A percentile compares a stretch with the other conserved stretches of the same genome.
These are phyloP conservation scores for Skeletonema tropicum DNA, from an alignment of 108 stramenopile genomes.

Conservation along the genomic window DNA sequence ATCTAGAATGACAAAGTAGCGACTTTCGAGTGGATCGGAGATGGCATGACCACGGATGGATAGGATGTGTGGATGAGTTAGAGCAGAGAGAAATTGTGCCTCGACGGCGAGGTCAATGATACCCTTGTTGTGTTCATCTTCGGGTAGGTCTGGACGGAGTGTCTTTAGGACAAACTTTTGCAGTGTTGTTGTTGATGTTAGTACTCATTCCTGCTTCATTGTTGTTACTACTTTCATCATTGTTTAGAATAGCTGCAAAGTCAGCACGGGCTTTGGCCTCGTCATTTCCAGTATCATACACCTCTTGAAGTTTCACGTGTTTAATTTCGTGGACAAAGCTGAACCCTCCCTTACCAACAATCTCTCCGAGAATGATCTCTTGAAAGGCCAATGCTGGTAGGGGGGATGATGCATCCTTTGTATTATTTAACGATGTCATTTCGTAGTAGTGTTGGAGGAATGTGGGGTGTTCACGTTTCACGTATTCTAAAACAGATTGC, in stretches of 20 bases:
- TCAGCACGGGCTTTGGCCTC: conserved; percentile 51
- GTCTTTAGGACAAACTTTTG: conserved; percentile 75
- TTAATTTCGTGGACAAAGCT: conserved; percentile 71
- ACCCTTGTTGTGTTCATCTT: conserved; percentile 86
- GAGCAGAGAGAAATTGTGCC: conserved; percentile 67
- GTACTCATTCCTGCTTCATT: conserved; percentile 8
- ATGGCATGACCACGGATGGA: conserved; percentile 79
- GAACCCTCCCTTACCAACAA: conserved; percentile 82
- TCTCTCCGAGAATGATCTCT: conserved; percentile 69
- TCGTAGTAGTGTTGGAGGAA: conserved; percentile 40
- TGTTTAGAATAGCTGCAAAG: conserved; percentile 66
- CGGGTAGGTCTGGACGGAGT: conserved; percentile 77
- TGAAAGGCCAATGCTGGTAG: conserved; percentile 43
- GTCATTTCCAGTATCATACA: conserved; percentile 69
- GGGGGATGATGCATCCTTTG: not conserved
- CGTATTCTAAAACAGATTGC: conserved; percentile 23
- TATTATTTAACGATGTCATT: not conserved
- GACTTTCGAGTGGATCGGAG: conserved; percentile 78
- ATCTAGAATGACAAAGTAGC: conserved; percentile 86
- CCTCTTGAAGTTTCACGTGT: conserved; percentile 65
- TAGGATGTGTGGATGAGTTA: conserved; percentile 81
- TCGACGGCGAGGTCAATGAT: conserved; percentile 88
- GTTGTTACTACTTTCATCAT: conserved; percentile 10
- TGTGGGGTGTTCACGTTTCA: conserved; percentile 15
- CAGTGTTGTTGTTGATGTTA: conserved; percentile 8